Base-by-base conservation (phyloP, 805 yeast genomes). In the Suhomyces sp. region DNA sequence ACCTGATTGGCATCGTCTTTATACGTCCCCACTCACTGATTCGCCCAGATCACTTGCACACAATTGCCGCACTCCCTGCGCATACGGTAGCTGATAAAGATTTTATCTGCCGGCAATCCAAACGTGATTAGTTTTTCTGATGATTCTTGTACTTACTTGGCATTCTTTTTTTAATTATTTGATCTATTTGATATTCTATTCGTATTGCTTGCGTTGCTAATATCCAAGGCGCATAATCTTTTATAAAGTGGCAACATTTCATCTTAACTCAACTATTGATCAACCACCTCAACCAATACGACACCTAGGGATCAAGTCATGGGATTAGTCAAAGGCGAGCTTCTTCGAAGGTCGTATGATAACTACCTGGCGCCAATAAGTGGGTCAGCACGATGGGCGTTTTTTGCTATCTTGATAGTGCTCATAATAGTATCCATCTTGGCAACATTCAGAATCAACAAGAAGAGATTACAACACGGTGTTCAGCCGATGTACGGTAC, bases 401-500 rank as follows among this genome's bases (percentile, higher is more conserved):
- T 85, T 49, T 84, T 87, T 64, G 89, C 83, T 0, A 72, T 87
- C 6, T 78, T 86, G 57, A 66, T 83, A 2, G 78, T 80, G 0
- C 75, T 79, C 1, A 55, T 85, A 4, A 42, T 83, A 2, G 52
- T 80, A 1, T 71, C 84, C 2, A 57, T 86, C 3, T 27, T 79
- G 0, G 78, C 78, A 46, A 84, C 88, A 0, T 67, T 86, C 24
- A 61, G 81, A 36, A 72, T 82, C 12, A 88, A 88, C 61, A 79
- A 73, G 46, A 76, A 74, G 52, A 76, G 96, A 66, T 57, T 71
- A 8, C 68, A 62, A 44, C 61, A 63, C 23, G 86, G 86, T 1
- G 70, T 74, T 56, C 74, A 71, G 26, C 96, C 96, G 0, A 73
- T 89, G 1, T 72, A 81, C 54, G 93, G 93, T 8, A 88, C 94